Percentiles rank a stretch among this genome's conserved stretches.
Conservation (phyloP, 805 yeast genomes). For the Starmerella gropengiesseri region DNA sequence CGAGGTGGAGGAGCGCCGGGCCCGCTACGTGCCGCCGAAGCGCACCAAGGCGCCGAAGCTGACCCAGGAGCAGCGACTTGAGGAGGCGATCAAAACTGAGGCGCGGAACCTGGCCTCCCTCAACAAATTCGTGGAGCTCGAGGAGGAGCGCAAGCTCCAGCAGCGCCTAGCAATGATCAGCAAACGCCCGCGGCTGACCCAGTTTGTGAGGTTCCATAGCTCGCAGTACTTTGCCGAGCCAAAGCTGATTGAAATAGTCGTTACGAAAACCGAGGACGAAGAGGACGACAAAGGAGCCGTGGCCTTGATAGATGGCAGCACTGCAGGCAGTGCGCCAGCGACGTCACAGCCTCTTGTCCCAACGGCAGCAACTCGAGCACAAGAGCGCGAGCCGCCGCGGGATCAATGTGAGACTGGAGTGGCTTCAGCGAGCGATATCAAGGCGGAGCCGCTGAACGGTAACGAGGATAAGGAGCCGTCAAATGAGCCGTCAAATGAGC, state of each 20-base stretch:
- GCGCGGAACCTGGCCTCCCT: conserved; percentile 60
- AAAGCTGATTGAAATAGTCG: conserved; percentile 4
- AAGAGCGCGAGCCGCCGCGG: too few species aligned
- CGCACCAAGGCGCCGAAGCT: conserved; percentile 28
- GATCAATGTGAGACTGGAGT: too few species aligned
- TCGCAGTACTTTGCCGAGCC: conserved; percentile 9
- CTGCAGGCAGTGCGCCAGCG: too few species aligned
- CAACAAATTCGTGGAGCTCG: conserved; percentile 72
- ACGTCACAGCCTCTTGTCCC: too few species aligned
- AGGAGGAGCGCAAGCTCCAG: conserved; percentile 62
- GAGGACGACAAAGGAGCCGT: not conserved
- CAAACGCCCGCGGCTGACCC: conserved; percentile 48
- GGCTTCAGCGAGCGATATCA: too few species aligned
- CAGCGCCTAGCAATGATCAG: conserved; percentile 64
- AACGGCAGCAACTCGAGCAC: too few species aligned
- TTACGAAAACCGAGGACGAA: not conserved
- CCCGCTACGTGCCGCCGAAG: conserved; percentile 31
- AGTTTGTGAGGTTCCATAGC: conserved; percentile 40
- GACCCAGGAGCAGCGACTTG: conserved; percentile 61
- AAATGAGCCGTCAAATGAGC: too few species aligned
- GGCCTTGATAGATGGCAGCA: too few species aligned
- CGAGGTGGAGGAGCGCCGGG: conserved; percentile 51
- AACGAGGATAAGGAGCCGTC: too few species aligned
- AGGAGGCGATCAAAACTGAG: conserved; percentile 84
- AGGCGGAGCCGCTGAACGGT: too few species aligned